A percentile compares a stretch with the other conserved stretches of the same genome.
Evolutionary conservation across 495 filamentous ascomycete species (phyloP).

Genomic region (Annulohypoxylon nitens): DNA sequence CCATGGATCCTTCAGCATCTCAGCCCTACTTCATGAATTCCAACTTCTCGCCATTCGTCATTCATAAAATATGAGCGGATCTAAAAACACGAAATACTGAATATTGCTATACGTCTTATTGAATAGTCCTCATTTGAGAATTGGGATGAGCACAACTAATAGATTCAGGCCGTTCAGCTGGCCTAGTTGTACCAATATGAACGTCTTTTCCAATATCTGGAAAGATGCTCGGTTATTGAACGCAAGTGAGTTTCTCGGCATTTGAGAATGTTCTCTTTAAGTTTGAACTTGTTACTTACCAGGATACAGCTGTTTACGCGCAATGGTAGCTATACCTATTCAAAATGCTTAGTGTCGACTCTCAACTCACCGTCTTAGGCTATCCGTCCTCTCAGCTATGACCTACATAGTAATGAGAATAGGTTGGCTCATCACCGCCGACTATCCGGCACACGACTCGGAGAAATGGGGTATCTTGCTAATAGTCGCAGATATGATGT

Average conservation of each 20-base stretch:
- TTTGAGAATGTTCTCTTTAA: background rate
- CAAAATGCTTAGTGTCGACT: background rate
- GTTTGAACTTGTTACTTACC: slow-evolving; percentile 7
- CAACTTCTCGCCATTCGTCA: background rate
- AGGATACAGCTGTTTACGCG: slow-evolving; percentile 27
- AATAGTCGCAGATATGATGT: slow-evolving; percentile 28
- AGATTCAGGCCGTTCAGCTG: background rate
- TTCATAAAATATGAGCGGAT: background rate
- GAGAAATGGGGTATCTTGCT: background rate
- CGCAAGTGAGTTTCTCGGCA: slow-evolving; percentile 25
- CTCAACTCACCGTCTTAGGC: slow-evolving; percentile 14
- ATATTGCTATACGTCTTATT: background rate
- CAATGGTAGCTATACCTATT: slow-evolving; percentile 33
- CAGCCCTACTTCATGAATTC: background rate
- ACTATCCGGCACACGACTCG: background rate
- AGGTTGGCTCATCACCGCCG: slow-evolving; percentile 16
- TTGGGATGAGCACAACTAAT: background rate
- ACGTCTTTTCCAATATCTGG: slow-evolving; percentile 16
- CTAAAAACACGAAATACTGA: background rate
- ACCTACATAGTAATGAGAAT: slow-evolving; percentile 11
- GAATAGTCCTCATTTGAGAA: background rate
- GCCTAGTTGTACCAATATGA: slow-evolving; percentile 16
- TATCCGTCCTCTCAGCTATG: slow-evolving; percentile 18
- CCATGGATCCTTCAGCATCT: background rate
- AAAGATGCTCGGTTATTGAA: slow-evolving; percentile 25